These are phyloP conservation scores for Trichosporon asahii DNA, from an alignment of 1,284 basidiomycete genomes.

Conservation along the genomic window DNA sequence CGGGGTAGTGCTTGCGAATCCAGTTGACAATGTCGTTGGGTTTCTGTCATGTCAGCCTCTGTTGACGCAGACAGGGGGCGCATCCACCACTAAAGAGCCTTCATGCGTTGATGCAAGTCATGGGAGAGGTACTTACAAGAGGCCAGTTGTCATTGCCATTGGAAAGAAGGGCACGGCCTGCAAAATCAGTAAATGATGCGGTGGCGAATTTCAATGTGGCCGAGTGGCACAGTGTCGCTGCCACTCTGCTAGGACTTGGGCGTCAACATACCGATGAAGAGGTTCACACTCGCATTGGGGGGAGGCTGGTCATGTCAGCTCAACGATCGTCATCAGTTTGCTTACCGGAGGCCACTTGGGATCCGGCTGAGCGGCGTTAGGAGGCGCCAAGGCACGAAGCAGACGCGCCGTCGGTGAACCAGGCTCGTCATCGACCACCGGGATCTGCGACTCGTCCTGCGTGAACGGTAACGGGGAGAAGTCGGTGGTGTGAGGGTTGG, in stretches of 20 bases:
- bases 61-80: not conserved
- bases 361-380: conserved; percentile 41
- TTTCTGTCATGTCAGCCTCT: conserved; percentile 36
- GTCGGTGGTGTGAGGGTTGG: conserved; percentile 43
- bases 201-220: conserved; percentile 9
- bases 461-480: conserved; percentile 37
- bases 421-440: conserved; percentile 35
- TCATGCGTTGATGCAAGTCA: not conserved
- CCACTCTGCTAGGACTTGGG: not conserved
- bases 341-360: conserved; percentile 46
- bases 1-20: conserved; percentile 49
- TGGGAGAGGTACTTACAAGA: conserved; percentile 32
- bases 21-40: conserved; percentile 51
- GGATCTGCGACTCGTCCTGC: conserved; percentile 36
- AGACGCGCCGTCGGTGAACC: conserved; percentile 46
- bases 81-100: not conserved
- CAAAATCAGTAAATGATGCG: not conserved
- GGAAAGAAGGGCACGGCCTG: conserved; percentile 45
- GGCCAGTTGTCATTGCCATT: conserved; percentile 52
- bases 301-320: conserved; percentile 38
- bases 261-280: conserved; percentile 45
- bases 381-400: conserved; percentile 45
- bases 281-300: conserved; percentile 49
- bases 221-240: not conserved
- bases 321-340: not conserved